Evolutionary conservation across 1,284 basidiomycete genomes (phyloP).

Genomic region (Tilletia walkeri): DNA sequence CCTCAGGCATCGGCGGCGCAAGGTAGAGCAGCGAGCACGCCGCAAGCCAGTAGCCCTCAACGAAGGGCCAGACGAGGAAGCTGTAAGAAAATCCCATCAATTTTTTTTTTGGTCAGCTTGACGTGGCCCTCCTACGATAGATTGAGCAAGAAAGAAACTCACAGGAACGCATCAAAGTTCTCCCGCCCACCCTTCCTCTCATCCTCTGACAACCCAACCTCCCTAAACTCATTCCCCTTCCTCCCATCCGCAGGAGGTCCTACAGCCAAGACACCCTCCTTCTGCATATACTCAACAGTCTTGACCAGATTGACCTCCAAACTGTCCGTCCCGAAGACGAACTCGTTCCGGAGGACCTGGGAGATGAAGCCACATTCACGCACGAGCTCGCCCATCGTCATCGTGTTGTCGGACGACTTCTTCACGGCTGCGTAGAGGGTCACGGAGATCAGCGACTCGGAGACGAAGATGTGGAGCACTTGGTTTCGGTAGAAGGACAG

Average conservation of each 20-base stretch:
- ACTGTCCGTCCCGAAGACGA: conserved; percentile 53
- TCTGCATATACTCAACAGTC: conserved; percentile 40
- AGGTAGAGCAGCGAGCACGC: conserved; percentile 55
- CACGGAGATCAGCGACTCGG: conserved; percentile 40
- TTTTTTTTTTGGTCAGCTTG: background rate
- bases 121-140: background rate
- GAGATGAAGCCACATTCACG: conserved; percentile 52
- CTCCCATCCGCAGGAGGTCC: conserved; percentile 26
- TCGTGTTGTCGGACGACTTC: conserved; percentile 50
- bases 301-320: conserved; percentile 51
- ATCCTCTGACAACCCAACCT: conserved; percentile 33
- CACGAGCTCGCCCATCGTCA: conserved; percentile 42
- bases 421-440: conserved; percentile 56
- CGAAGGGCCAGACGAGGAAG: conserved; percentile 51
- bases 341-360: conserved; percentile 55
- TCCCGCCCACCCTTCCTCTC: conserved; percentile 53
- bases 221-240: conserved; percentile 24
- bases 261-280: conserved; percentile 29
- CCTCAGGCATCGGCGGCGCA: conserved; percentile 32
- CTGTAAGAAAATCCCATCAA: conserved; percentile 13
- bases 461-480: conserved; percentile 52
- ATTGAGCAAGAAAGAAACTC: background rate
- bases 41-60: conserved; percentile 56
- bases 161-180: conserved; percentile 48
- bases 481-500: conserved; percentile 22